These are phyloP conservation scores for Nadsonia fulvescens DNA, from an alignment of 805 yeast genomes.

Conservation along the genomic window DNA sequence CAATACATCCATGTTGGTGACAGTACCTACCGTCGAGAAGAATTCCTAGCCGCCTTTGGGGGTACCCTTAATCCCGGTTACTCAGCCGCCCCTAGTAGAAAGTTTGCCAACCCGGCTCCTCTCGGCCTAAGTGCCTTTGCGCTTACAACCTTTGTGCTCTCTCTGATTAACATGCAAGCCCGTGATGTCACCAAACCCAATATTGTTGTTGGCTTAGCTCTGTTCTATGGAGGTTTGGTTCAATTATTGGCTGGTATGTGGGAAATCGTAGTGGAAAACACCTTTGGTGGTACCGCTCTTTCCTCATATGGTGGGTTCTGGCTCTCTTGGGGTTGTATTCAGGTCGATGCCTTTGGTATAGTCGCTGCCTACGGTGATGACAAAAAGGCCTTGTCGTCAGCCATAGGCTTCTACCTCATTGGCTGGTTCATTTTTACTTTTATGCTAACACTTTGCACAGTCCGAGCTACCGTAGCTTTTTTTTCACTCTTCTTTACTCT, in stretches of 20 bases:
- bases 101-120: slow-evolving; percentile 48
- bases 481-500: slow-evolving; percentile 29
- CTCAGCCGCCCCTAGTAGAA: slow-evolving; percentile 29
- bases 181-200: slow-evolving; percentile 36
- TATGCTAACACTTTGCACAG: slow-evolving; percentile 27
- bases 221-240: slow-evolving; percentile 45
- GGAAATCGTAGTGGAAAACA: slow-evolving; percentile 45
- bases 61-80: slow-evolving; percentile 31
- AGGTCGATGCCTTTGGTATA: slow-evolving; percentile 33
- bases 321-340: slow-evolving; percentile 43
- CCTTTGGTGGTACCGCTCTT: slow-evolving; percentile 41
- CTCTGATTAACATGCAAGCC: slow-evolving; percentile 34
- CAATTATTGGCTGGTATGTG: slow-evolving; percentile 51
- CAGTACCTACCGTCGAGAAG: slow-evolving; percentile 29
- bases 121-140: slow-evolving; percentile 44
- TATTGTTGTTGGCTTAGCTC: slow-evolving; percentile 42
- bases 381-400: slow-evolving; percentile 21
- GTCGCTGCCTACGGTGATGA: slow-evolving; percentile 25
- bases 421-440: slow-evolving; percentile 38
- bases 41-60: slow-evolving; percentile 45
- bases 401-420: slow-evolving; percentile 30
- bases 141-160: slow-evolving; percentile 39
- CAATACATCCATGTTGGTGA: slow-evolving; percentile 23
- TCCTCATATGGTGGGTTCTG: slow-evolving; percentile 38
- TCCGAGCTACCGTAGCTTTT: slow-evolving; percentile 36